Base-by-base conservation (phyloP, 2,329 filamentous ascomycete genomes). In the Fusarium sp. region DNA sequence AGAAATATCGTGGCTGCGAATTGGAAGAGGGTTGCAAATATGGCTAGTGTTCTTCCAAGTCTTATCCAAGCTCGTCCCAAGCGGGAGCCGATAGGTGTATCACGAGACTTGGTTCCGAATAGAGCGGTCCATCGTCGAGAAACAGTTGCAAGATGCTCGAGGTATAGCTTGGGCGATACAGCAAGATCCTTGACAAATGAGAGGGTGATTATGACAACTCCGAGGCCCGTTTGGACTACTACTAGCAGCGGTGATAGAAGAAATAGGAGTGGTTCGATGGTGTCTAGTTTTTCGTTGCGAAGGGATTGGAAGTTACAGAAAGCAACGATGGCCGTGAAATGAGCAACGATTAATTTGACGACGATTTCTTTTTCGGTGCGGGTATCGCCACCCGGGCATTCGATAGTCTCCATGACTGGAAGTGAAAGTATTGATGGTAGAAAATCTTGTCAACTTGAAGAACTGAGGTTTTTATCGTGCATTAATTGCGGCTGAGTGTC, bases 251-350 rank as follows among this genome's bases (percentile, higher is more conserved):
- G 65, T 2, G 65, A 68, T 6, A 60, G 18, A 1, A 68, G 30
- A 1, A 68, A 68, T 6, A 68, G 6, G 0, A 68, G 7, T 7
- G 65, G 58, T 5, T 68, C 65, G 4, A 68, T 49, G 1, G 58
- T 42, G 34, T 51, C 44, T 6, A 68, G 58, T 5, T 4, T 37
- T n/a, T 68, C 65, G 16, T 64, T 60, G n/a, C 65, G 64, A 1
- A 59, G 28, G 2, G 58, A 59, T 10, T 59, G 53, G 7, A 55
- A 41, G 25, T 68, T 68, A 45, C 64, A 68, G 2, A 68, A 68
- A 1, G 64, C 58, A 11, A 56, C 41, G 6, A 52, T 6, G 3
- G 58, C 64, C 10, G 58, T 60, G 11, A 68, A 12, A 18, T 68
- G 64, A 2, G 65, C 64, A 12, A 68, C 37, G 6, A 64, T 26